phyloP scores from a whole-genome alignment of 331 rosid species.

The Malus hybrid region DNA sequence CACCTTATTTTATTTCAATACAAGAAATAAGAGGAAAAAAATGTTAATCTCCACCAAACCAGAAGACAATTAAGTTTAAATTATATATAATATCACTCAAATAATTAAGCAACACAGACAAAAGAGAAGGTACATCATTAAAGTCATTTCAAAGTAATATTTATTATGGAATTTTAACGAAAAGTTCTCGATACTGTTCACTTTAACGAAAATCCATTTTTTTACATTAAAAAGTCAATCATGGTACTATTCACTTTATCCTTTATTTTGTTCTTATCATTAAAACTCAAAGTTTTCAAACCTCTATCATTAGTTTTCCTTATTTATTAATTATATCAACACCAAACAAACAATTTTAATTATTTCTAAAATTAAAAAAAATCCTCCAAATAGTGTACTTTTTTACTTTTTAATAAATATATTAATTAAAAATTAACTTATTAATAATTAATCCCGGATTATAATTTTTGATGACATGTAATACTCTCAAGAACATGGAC shows the following conservation, averaged over 20 bases:
- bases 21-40: slow-evolving; percentile 12
- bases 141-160: slow-evolving; percentile 7
- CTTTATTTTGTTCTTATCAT: too few species aligned
- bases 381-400: not conserved
- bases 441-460: not conserved
- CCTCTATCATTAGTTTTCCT: too few species aligned
- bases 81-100: not conserved
- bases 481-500: not conserved
- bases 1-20: slow-evolving; percentile 5
- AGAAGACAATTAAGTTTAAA: slow-evolving; percentile 7
- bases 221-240: too few species aligned
- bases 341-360: not conserved
- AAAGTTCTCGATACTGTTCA: too few species aligned
- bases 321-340: not conserved
- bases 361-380: not conserved
- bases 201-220: too few species aligned
- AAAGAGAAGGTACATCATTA: slow-evolving; percentile 16
- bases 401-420: not conserved
- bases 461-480: not conserved
- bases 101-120: not conserved
- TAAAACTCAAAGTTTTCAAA: too few species aligned
- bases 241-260: too few species aligned
- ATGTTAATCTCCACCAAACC: slow-evolving; percentile 24
- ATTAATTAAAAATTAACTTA: not conserved
- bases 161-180: not conserved